Base-by-base conservation (phyloP, 1,139 yeast genomes). In the Hansenula sp. region DNA sequence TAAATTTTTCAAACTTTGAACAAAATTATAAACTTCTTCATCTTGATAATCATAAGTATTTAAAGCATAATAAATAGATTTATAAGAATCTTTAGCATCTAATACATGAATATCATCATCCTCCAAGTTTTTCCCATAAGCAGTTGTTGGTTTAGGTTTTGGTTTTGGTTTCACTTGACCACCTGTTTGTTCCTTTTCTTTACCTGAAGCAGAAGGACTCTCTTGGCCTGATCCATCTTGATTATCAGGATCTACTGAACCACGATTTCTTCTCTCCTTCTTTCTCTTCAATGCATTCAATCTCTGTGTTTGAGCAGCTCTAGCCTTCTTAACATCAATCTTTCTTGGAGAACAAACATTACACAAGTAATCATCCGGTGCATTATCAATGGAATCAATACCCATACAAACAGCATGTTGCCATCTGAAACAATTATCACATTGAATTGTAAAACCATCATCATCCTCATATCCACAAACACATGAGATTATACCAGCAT, bases 361-460 rank as follows among this genome's bases (percentile, higher is more conserved):
- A 59, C 98, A 90, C 36, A 79, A 71, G 59, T 86, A 90, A 41
- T 79, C 81, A 46, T 87, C 96, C 0, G 96, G 96, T 0, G 82
- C 94, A 43, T 82, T 81, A 27, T 77, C 84, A 44, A 76, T 80
- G 37, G 82, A 75, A 39, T 70, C 71, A 49, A 84, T 86, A 9
- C 85, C 86, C 77, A 87, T 88, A 63, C 97, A 90, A 20, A 78
- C 71, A 34, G 95, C 90, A 64, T 90, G 97, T 59, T 89, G 96
- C 97, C 97, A 90, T 47, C 96, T 77, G 61, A 77, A 82, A 61
- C 97, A 90, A 36, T 78, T 73, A 59, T 89, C 96, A 65, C 97
- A 90, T 61, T 89, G 97, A 45, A 90, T 85, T 1, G 97, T 89
- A 60, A 87, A 88, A 1, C 97, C 97, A 57, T 90, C 97, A 61